Evolutionary conservation across 2,329 filamentous ascomycete species (phyloP), one percentile per base, ranked within the genome.

Genomic region (Lithohypha guttulata): DNA sequence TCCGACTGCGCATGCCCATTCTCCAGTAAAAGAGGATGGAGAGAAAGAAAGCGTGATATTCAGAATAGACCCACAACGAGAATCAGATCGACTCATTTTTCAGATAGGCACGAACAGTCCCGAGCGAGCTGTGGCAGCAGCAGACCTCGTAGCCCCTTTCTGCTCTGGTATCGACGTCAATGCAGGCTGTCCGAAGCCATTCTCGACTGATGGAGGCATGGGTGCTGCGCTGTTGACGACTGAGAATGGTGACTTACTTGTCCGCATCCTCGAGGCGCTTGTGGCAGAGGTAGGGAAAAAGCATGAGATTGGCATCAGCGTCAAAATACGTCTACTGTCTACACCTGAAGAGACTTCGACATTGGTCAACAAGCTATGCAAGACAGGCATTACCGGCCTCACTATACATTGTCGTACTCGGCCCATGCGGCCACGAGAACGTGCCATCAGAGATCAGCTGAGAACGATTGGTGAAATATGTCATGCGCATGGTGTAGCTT

Each of bases 81-180:
- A 98, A 63, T 75, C 75, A 37, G 69, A 72, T 19, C 77, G 73
- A 45, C 71, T 93, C 39, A 81, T 98, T 43, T 96, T 91, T 59
- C 91, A 98, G 59, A 78, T 98, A 42, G 91, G 91, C 42, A 94
- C 89, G 1, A 77, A 86, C 7, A 79, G 82, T 43, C 85, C 91
- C 0, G 78, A 81, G 9, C 72, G 79, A 20, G 91, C 91, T 1
- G 87, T 96, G 0, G 66, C 82, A 57, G 87, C 89, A 1, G 86
- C 89, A 2, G 78, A 78, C 38, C 64, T 95, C 11, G 81, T 98
- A 14, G 91, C 87, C 0, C 73, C 66, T 9, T 85, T 96, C 60
- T 91, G 98, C 2, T 79, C 80, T 1, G 91, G 91, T 44, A 95
- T 98, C 51, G 91, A 96, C 59, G 81, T 98, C 46, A 98, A 98